A percentile compares a stretch with the other conserved stretches of the same genome.
These are phyloP conservation scores for Phytophthora sp. DNA, from an alignment of 352 stramenopile genomes.

Conservation along the genomic window DNA sequence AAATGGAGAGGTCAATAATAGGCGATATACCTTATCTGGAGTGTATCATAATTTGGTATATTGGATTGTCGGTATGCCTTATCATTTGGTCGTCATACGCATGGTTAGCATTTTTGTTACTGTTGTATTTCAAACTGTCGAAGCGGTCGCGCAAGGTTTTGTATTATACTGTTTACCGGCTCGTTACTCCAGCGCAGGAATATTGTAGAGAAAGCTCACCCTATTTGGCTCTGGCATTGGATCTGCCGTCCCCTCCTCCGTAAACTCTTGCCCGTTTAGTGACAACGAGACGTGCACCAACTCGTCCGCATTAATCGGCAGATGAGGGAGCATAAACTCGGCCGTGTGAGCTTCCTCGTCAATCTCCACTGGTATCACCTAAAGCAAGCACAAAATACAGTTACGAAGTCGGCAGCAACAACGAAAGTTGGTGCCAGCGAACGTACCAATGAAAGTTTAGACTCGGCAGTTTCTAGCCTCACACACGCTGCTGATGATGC, in stretches of 20 bases:
- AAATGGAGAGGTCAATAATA: no score
- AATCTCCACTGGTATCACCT: conserved; percentile 39
- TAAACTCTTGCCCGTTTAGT: conserved; percentile 49
- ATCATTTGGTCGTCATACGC: no score
- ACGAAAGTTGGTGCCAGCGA: not conserved
- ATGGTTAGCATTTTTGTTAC: no score
- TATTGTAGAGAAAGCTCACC: conserved; percentile 34
- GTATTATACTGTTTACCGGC: no score
- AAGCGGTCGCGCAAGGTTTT: no score
- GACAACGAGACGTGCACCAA: conserved; percentile 35
- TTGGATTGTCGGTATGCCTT: no score
- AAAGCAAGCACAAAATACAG: conserved; percentile 1
- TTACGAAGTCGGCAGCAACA: not conserved
- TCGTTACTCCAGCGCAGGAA: no score
- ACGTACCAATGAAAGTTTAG: conserved; percentile 34
- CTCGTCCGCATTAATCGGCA: conserved; percentile 25
- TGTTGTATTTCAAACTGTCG: no score
- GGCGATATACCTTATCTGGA: no score
- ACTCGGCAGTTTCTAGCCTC: conserved; percentile 19
- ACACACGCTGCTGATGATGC: conserved; percentile 29
- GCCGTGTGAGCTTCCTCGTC: conserved; percentile 27
- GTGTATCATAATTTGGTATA: no score
- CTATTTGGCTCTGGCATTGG: not conserved
- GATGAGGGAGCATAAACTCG: conserved; percentile 35
- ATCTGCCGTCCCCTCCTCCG: not conserved